Base-by-base conservation (phyloP, 2,329 filamentous ascomycete species). In the Raffaelea deltoideospora region DNA sequence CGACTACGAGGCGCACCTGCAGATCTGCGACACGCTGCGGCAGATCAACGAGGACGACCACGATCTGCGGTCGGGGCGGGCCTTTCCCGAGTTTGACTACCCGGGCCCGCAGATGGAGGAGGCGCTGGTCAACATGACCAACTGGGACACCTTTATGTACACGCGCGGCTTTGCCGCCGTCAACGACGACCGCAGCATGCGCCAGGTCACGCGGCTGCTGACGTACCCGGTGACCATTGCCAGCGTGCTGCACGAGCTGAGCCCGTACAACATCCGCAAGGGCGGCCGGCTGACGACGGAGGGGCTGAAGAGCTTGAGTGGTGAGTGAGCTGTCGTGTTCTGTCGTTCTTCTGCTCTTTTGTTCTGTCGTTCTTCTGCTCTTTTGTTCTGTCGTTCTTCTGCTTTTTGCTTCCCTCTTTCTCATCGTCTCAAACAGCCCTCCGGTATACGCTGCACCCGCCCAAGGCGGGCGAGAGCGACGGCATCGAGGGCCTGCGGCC, bases 21-120 rank as follows among this genome's bases (percentile, higher is more conserved):
- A 95, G 52, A 78, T 98, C 26, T 98, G 90, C 56, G 88, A 98
- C 50, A 82, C 82, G 0, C 63, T 98, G 39, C 69, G 80, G 45
- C 80, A 96, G 59, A 88, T 94, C 59, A 98, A 98, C 48, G 90
- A 98, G 60, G 90, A 98, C 52, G 90, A 98, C 48, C 92, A 98
- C 53, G 90, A 98, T 55, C 60, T 98, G 46, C 70, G 81, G 35
- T 94, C 85, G 15, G 90, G 90, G 4, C 73, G 90, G 21, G 80
- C 85, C 56, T 98, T 98, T 58, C 79, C 82, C 13, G 92, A 98
- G 56, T 96, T 93, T 51, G 76, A 87, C 43, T 93, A 94, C 52
- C 86, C 90, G 0, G 83, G 80, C 13, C 69, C 78, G 37, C 87
- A 95, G 60, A 76, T 95, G 54, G 87, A 95, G 45, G 88, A 95